Percentiles rank a stretch among this genome's conserved stretches.
These are phyloP conservation scores for Clohesyomyces aquaticus DNA, from an alignment of 495 filamentous ascomycete species.

Conservation along the genomic window DNA sequence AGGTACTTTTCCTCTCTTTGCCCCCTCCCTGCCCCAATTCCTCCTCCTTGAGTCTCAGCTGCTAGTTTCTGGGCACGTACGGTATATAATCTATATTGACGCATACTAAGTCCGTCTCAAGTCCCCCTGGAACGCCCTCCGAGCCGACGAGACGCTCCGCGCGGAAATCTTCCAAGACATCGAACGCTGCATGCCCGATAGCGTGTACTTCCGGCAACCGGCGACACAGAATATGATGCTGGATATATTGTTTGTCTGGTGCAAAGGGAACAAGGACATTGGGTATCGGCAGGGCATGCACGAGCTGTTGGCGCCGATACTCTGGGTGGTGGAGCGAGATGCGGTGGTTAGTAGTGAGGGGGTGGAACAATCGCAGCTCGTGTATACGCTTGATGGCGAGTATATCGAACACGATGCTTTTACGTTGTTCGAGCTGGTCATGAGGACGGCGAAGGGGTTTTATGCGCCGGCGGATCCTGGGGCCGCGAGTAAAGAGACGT, in stretches of 20 bases:
- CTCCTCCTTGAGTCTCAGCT: too few relatives aligned
- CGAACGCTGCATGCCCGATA: conserved; percentile 88
- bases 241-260: conserved; percentile 90
- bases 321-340: conserved; percentile 86
- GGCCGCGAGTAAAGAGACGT: conserved; percentile 57
- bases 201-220: conserved; percentile 82
- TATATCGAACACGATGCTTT: conserved; percentile 93
- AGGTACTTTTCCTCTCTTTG: conserved; percentile 57
- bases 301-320: conserved; percentile 85
- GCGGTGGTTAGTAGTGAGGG: conserved; percentile 56
- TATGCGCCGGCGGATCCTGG: conserved; percentile 66
- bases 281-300: conserved; percentile 98
- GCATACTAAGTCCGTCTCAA: conserved; percentile 54
- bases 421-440: conserved; percentile 78
- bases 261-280: conserved; percentile 85
- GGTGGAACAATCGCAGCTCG: conserved; percentile 47
- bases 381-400: conserved; percentile 66
- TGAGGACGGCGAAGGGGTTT: conserved; percentile 83
- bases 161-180: conserved; percentile 96
- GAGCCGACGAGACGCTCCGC: conserved; percentile 80
- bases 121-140: conserved; percentile 88
- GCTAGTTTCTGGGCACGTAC: neutral
- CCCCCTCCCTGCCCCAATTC: too few relatives aligned
- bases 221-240: conserved; percentile 78
- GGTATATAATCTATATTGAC: conserved; percentile 37